Percentiles rank a stretch among this genome's conserved stretches.
Conservation (phyloP, 306 rosid genomes). For the Pterocarpus macrocarpus region DNA sequence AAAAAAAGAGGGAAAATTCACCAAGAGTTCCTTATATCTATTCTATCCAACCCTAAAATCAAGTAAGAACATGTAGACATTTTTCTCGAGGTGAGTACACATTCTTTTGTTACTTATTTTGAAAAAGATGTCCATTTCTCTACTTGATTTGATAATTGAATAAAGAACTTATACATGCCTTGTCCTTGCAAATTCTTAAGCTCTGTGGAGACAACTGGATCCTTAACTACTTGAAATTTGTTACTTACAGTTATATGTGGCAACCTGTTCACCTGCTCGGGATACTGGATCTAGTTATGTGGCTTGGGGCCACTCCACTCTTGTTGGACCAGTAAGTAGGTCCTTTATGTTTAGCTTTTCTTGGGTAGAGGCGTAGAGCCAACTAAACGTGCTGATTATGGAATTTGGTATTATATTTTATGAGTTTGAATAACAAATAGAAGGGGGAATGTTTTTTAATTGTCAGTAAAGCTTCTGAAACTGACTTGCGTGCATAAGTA, state of each 20-base stretch:
- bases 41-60: too few species aligned
- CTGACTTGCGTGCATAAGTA: neutral
- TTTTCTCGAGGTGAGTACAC: too few species aligned
- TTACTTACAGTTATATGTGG: constrained; percentile 77
- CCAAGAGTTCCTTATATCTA: too few species aligned
- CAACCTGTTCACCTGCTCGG: constrained; percentile 98
- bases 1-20: too few species aligned
- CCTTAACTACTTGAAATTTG: constrained; percentile 31
- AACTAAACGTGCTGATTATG: constrained; percentile 9
- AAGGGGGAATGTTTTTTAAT: constrained; percentile 34
- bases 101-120: too few species aligned
- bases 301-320: constrained; percentile 99
- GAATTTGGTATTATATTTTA: neutral
- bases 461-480: constrained; percentile 30
- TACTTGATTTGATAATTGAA: neutral
- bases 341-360: constrained; percentile 28
- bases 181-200: constrained; percentile 11
- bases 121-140: neutral
- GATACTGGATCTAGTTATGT: constrained; percentile 86
- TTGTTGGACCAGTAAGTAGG: constrained; percentile 92
- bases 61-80: neutral
- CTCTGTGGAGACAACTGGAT: constrained; percentile 35
- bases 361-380: constrained; percentile 31
- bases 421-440: constrained; percentile 17
- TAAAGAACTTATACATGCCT: too few species aligned